A percentile compares a stretch with the other conserved stretches of the same genome.
Conservation (phyloP, 2,329 filamentous ascomycete genomes). For the Fusarium floridanum region DNA sequence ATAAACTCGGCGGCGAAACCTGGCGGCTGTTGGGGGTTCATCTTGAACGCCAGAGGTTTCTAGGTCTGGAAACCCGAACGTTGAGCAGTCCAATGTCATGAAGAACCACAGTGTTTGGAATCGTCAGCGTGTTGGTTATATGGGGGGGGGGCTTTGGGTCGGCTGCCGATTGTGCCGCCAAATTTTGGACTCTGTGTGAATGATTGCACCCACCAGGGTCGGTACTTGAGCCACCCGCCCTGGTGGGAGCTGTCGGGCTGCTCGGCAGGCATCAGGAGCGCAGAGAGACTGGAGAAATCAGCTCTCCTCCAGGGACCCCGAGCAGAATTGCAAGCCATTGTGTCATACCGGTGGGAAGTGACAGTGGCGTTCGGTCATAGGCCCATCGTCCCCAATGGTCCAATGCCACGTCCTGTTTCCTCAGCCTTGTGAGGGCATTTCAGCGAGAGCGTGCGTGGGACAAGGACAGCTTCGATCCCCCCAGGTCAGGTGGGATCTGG, state of each 20-base stretch:
- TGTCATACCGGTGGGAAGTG: constrained; percentile 41
- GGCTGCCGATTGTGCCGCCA: constrained; percentile 40
- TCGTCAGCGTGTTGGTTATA: constrained; percentile 36
- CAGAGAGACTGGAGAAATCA: constrained; percentile 27
- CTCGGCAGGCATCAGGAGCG: constrained; percentile 35
- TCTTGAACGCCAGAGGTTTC: constrained; percentile 32
- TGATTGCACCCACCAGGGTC: constrained; percentile 33
- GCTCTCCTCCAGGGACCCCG: constrained; percentile 22
- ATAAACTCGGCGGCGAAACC: constrained; percentile 43
- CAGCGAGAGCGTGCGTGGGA: constrained; percentile 16
- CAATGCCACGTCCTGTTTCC: constrained; percentile 38
- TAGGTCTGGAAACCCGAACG: constrained; percentile 23
- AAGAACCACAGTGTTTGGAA: constrained; percentile 31
- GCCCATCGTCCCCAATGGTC: constrained; percentile 39
- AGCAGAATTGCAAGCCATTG: constrained; percentile 39
- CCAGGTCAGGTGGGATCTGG: constrained; percentile 25
- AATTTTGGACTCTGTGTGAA: constrained; percentile 37
- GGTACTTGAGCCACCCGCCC: constrained; percentile 40
- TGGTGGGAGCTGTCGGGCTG: constrained; percentile 29
- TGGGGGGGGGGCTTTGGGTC: constrained; percentile 32
- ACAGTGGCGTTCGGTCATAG: constrained; percentile 43
- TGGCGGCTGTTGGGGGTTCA: constrained; percentile 37
- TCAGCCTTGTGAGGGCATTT: constrained; percentile 42
- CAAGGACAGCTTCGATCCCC: constrained; percentile 12
- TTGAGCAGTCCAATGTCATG: constrained; percentile 30